phyloP scores from a whole-genome alignment of 768 basidiomycete species.

The Suillus subluteus region DNA sequence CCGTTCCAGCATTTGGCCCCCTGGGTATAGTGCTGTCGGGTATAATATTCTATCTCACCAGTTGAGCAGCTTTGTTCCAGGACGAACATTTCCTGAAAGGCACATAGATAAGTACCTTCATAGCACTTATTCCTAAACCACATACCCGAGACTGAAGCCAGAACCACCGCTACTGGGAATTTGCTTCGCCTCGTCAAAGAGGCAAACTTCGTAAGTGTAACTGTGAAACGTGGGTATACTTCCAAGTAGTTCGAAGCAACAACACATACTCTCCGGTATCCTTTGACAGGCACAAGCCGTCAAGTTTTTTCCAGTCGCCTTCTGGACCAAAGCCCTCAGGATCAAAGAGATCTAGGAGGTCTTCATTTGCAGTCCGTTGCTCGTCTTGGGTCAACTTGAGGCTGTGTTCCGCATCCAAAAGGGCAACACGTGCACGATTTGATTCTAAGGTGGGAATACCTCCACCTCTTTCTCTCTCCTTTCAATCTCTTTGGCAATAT shows the following conservation, averaged over 20 bases:
- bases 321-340: slow-evolving; percentile 68
- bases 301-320: slow-evolving; percentile 97
- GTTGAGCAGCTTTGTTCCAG: slow-evolving; percentile 69
- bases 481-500: slow-evolving; percentile 59
- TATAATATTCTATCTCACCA: slow-evolving; percentile 77
- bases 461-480: slow-evolving; percentile 72
- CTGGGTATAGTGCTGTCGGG: slow-evolving; percentile 77
- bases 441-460: slow-evolving; percentile 58
- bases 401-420: slow-evolving; percentile 63
- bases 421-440: slow-evolving; percentile 62
- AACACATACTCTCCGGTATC: slow-evolving; percentile 86
- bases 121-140: slow-evolving; percentile 12
- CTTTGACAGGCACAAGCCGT: slow-evolving; percentile 76
- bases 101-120: slow-evolving; percentile 5
- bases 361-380: slow-evolving; percentile 55
- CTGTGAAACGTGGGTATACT: slow-evolving; percentile 40
- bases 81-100: slow-evolving; percentile 66
- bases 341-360: slow-evolving; percentile 69
- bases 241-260: background rate
- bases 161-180: slow-evolving; percentile 82
- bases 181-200: slow-evolving; percentile 88
- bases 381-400: slow-evolving; percentile 57
- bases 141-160: slow-evolving; percentile 82
- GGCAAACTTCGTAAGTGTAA: slow-evolving; percentile 93
- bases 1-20: slow-evolving; percentile 98